These are phyloP conservation scores for Kokia cookei DNA, from an alignment of 441 rosid species.

Conservation along the genomic window DNA sequence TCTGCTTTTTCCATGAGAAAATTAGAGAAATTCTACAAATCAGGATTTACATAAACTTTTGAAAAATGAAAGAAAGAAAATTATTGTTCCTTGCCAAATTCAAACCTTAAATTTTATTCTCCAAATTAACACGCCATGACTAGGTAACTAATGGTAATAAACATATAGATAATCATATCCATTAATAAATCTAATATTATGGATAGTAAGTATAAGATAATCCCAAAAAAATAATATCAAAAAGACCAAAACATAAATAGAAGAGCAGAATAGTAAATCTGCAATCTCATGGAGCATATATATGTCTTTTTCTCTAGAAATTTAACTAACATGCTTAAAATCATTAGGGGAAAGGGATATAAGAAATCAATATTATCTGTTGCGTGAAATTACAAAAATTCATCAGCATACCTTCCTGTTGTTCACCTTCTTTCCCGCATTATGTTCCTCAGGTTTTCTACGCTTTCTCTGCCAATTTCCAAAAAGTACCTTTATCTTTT, in stretches of 20 bases:
- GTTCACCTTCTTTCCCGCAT: conserved; percentile 51
- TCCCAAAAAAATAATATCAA: background rate
- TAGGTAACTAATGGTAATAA: background rate
- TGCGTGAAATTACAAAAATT: background rate
- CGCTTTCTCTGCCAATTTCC: conserved; percentile 68
- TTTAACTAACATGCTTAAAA: background rate
- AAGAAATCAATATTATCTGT: background rate
- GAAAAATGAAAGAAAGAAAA: background rate
- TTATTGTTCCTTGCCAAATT: background rate
- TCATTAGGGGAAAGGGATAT: background rate
- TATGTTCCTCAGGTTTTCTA: conserved; percentile 75
- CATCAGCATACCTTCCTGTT: conserved; percentile 55
- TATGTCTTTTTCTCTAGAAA: background rate
- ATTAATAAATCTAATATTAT: background rate
- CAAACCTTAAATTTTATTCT: background rate
- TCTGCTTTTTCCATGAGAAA: background rate
- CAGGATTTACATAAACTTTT: background rate
- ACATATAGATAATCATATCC: background rate
- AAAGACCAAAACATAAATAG: background rate
- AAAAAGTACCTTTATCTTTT: conserved; percentile 7
- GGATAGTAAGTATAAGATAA: background rate
- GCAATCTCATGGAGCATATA: background rate
- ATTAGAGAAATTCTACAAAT: background rate
- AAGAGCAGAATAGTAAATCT: background rate
- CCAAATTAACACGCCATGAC: background rate